Conservation (phyloP, 2,329 filamentous ascomycete species). For the Pseudocercospora macadamiae region DNA sequence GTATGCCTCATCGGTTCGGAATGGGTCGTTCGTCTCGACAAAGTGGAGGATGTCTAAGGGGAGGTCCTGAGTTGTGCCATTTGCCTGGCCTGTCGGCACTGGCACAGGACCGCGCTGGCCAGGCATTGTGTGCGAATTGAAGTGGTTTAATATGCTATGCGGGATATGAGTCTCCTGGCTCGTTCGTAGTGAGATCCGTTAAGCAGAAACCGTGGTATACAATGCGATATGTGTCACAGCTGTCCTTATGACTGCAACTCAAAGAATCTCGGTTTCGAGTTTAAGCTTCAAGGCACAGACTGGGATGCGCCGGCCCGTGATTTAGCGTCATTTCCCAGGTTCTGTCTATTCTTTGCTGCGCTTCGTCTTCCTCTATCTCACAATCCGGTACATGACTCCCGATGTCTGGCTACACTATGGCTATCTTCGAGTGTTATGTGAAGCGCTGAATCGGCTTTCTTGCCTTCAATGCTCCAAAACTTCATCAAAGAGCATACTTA, state of each 20-base stretch:
- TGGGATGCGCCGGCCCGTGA: not conserved
- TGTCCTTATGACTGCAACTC: not conserved
- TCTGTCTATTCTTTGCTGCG: too few relatives aligned
- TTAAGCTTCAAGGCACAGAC: not conserved
- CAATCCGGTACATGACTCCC: too few relatives aligned
- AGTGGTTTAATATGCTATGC: too few relatives aligned
- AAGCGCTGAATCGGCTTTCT: too few relatives aligned
- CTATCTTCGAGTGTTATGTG: too few relatives aligned
- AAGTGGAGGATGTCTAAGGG: conserved; percentile 82
- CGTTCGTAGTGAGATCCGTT: not conserved
- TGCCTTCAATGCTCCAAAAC: too few relatives aligned
- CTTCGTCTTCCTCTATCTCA: too few relatives aligned
- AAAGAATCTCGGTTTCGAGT: not conserved
- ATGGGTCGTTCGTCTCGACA: conserved; percentile 44
- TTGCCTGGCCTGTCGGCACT: conserved; percentile 38
- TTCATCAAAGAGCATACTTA: too few relatives aligned
- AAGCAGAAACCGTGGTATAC: not conserved
- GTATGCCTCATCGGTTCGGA: conserved; percentile 38
- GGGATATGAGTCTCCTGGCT: not conserved
- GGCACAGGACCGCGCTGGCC: conserved; percentile 50
- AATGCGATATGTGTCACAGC: not conserved
- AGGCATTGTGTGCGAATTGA: conserved; percentile 15
- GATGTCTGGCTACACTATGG: too few relatives aligned
- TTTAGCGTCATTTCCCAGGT: too few relatives aligned
- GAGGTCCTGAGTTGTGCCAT: conserved; percentile 53